These are phyloP conservation scores for Mycena kentingensis DNA, from an alignment of 768 basidiomycete genomes.

Conservation along the genomic window DNA sequence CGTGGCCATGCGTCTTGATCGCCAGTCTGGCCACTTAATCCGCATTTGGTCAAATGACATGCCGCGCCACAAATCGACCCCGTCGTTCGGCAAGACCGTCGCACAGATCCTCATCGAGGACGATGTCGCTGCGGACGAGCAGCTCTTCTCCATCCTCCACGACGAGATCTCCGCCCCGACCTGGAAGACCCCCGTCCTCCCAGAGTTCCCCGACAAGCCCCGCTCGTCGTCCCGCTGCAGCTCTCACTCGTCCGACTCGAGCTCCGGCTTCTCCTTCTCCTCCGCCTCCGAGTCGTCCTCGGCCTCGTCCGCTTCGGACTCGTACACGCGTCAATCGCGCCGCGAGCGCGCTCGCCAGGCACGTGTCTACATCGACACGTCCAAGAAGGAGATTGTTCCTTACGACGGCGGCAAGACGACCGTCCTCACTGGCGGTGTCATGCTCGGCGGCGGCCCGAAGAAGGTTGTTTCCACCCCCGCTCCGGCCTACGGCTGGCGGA, in stretches of 20 bases:
- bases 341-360: slow-evolving; percentile 70
- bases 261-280: slow-evolving; percentile 58
- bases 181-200: slow-evolving; percentile 67
- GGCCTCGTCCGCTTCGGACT: slow-evolving; percentile 41
- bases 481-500: slow-evolving; percentile 53
- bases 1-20: slow-evolving; percentile 65
- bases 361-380: slow-evolving; percentile 71
- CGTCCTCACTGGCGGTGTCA: slow-evolving; percentile 84
- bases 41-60: slow-evolving; percentile 70
- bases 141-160: slow-evolving; percentile 73
- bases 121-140: slow-evolving; percentile 72
- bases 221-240: slow-evolving; percentile 68
- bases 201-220: slow-evolving; percentile 54
- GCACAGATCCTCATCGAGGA: slow-evolving; percentile 74
- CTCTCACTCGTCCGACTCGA: slow-evolving; percentile 74
- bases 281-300: slow-evolving; percentile 48
- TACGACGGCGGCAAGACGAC: slow-evolving; percentile 90
- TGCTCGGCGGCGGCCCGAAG: slow-evolving; percentile 66
- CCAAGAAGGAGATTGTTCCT: slow-evolving; percentile 79
- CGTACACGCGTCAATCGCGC: slow-evolving; percentile 48
- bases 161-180: slow-evolving; percentile 68
- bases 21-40: slow-evolving; percentile 45
- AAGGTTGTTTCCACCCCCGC: slow-evolving; percentile 19
- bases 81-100: slow-evolving; percentile 51
- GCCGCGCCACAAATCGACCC: slow-evolving; percentile 35